These are phyloP conservation scores for Chenopodium formosanum DNA, from an alignment of 148 eudicot species.

Conservation along the genomic window DNA sequence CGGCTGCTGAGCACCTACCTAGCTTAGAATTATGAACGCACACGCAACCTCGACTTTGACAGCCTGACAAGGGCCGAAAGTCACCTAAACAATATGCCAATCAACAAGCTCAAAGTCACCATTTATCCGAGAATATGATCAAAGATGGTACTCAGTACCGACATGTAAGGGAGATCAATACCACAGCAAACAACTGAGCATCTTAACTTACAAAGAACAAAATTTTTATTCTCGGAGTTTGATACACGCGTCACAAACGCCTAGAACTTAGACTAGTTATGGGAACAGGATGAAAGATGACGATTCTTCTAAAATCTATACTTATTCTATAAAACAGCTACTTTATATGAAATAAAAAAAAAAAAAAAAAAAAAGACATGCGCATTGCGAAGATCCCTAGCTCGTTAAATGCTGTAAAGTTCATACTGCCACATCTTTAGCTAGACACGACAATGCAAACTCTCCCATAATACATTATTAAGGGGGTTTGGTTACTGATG, in stretches of 20 bases:
- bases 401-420: slow-evolving; percentile 6
- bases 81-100: neutral
- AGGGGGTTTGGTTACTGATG: neutral
- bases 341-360: neutral
- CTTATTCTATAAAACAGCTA: slow-evolving; percentile 25
- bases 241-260: neutral
- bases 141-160: neutral
- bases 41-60: neutral
- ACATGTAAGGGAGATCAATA: neutral
- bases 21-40: neutral
- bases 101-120: neutral
- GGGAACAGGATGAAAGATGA: neutral
- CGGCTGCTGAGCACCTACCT: neutral
- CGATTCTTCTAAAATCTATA: neutral
- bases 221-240: slow-evolving; percentile 4
- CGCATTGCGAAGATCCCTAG: neutral
- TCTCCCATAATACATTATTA: slow-evolving; percentile 9
- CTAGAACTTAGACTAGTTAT: neutral
- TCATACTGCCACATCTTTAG: slow-evolving; percentile 2
- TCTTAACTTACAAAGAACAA: slow-evolving; percentile 4
- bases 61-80: neutral
- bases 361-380: neutral
- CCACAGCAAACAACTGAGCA: neutral
- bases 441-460: slow-evolving; percentile 3
- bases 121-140: neutral